These are phyloP conservation scores for Tulasnella calospora DNA, from an alignment of 768 basidiomycete genomes.

Conservation along the genomic window DNA sequence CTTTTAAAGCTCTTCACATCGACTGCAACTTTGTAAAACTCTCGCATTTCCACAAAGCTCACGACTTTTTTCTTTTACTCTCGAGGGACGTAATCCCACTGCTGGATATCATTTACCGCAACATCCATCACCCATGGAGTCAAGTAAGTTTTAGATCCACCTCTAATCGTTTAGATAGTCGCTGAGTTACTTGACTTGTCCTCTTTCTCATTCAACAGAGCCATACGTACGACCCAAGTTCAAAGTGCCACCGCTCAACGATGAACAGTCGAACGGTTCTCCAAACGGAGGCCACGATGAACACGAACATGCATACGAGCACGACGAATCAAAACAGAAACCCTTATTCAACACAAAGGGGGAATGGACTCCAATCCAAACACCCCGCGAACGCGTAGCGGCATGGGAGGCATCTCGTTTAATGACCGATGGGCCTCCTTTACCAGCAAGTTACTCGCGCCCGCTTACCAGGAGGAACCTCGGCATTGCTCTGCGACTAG, in stretches of 20 bases:
- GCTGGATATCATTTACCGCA: neutral
- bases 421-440: neutral
- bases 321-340: conserved; percentile 5
- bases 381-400: neutral
- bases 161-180: neutral
- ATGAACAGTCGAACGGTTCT: neutral
- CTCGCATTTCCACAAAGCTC: neutral
- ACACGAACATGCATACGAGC: neutral
- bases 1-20: neutral
- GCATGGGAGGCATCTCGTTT: conserved; percentile 15
- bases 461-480: neutral
- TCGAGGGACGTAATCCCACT: neutral
- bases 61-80: neutral
- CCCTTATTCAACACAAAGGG: neutral
- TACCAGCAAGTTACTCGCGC: conserved; percentile 4
- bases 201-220: neutral
- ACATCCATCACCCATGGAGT: neutral
- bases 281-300: neutral
- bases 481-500: neutral
- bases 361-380: neutral
- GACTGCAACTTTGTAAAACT: neutral
- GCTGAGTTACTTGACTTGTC: neutral
- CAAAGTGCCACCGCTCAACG: neutral
- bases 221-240: conserved; percentile 1
- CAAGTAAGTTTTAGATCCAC: neutral